Conservation (phyloP, 1,284 basidiomycete genomes). For the Ustilago esculenta region DNA sequence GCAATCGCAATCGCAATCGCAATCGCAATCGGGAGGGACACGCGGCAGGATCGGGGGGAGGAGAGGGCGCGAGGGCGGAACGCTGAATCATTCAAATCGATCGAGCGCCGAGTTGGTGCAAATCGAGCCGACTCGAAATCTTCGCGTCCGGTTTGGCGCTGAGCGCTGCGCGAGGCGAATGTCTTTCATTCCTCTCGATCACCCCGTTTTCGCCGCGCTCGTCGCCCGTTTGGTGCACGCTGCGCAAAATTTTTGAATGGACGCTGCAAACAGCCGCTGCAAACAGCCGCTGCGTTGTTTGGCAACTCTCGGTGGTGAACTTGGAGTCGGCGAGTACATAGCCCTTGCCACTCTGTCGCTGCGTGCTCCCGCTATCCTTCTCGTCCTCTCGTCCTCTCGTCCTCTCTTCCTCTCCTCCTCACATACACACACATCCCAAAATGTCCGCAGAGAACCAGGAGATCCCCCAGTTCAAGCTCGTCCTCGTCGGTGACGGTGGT, state of each 20-base stretch:
- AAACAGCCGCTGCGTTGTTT: no score
- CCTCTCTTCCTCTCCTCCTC: background rate
- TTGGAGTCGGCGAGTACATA: no score
- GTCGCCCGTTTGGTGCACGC: background rate
- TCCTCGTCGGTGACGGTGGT: constrained; percentile 97
- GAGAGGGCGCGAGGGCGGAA: background rate
- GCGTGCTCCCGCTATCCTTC: no score
- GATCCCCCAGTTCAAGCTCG: constrained; percentile 97
- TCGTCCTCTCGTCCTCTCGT: background rate
- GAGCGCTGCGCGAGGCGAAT: constrained; percentile 19
- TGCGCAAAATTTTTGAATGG: constrained; percentile 41
- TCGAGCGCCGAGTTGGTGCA: background rate
- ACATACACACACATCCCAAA: constrained; percentile 4
- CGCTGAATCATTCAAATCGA: constrained; percentile 16
- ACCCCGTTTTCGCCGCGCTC: constrained; percentile 22
- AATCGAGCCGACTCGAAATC: constrained; percentile 11
- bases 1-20: no score
- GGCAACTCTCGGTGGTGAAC: no score
- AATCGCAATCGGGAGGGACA: no score
- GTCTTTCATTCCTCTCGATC: constrained; percentile 46
- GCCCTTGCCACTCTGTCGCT: constrained; percentile 19
- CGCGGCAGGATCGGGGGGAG: no score
- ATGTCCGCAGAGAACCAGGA: constrained; percentile 53
- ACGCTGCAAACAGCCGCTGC: no score
- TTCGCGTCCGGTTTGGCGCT: constrained; percentile 27